A percentile compares a stretch with the other conserved stretches of the same genome.
Evolutionary conservation across 768 basidiomycete genomes (phyloP).

Genomic region (Collybia sp.): DNA sequence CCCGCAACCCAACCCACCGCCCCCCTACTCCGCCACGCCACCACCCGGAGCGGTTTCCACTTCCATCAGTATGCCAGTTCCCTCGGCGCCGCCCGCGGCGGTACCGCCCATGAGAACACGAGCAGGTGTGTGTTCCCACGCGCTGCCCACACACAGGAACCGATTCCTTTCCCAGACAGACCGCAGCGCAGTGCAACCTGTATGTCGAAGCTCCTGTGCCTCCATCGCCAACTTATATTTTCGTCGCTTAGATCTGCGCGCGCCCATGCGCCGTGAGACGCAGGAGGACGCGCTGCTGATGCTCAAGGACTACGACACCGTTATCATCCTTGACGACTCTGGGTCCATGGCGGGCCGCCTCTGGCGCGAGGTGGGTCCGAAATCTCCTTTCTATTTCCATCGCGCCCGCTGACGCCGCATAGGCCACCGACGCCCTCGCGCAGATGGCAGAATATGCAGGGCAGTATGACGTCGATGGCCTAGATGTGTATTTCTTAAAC

Average conservation of each 20-base stretch:
- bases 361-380: constrained; percentile 48
- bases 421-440: constrained; percentile 44
- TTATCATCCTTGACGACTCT: constrained; percentile 60
- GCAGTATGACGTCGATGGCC: constrained; percentile 50
- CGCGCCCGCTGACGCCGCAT: not conserved
- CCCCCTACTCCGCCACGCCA: too few species aligned
- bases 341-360: constrained; percentile 43
- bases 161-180: too few species aligned
- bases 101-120: too few species aligned
- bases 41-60: too few species aligned
- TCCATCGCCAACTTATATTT: too few species aligned
- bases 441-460: constrained; percentile 43
- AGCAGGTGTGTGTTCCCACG: too few species aligned
- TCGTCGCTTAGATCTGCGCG: constrained; percentile 7
- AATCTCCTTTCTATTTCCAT: too few species aligned
- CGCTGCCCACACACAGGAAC: too few species aligned
- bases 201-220: not conserved
- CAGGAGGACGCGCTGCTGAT: constrained; percentile 26
- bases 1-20: too few species aligned
- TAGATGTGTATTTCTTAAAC: constrained; percentile 63
- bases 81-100: too few species aligned
- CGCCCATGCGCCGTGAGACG: constrained; percentile 13
- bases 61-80: too few species aligned
- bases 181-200: too few species aligned
- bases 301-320: constrained; percentile 46